Base-by-base conservation (phyloP, 1,139 yeast genomes). In the Magnusiomyces fungicola region DNA sequence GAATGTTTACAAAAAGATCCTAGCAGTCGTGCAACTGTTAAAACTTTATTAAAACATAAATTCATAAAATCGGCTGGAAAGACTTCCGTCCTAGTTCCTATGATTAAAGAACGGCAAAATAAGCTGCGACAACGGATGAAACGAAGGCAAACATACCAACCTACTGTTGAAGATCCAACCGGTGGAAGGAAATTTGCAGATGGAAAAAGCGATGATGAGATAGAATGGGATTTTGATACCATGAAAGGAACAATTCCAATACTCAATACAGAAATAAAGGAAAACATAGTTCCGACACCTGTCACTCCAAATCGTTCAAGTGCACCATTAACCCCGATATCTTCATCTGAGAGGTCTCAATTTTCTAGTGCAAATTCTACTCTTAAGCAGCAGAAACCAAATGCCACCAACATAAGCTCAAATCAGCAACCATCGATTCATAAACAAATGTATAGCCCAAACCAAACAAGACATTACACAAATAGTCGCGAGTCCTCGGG, bases 1-100 rank as follows among this genome's bases (percentile, higher is more conserved):
- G 69, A 69, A 43, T 88, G 96, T 60, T 73, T 88, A 53, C 70
- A 74, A 27, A 79, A 82, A 56, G 78, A 78, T 53, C 88, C 95
- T 0, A 63, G 64, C 21, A 64, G 69, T 22, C 70, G 96, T 49
- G 79, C 78, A 3, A 68, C 78, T 16, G 87, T 94, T 0, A 61
- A 68, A 14, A 74, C 72, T 46, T 69, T 88, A n/a, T 66, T 83
- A 44, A 74, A 72, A 51, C 87, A 81, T 53, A 73, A 73, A 48
- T 85, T 86, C 56, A 73, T 87, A 22, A 66, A 58, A 58, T 73
- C 65, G 44, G 73, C 77, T 1, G 73, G 73, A 14, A 65, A 64
- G 38, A 67, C 65, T 46, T 56, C 61, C 1, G 58, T 61, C 23
- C 58, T 75, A 30, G 53, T 58, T 6, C 56, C 57, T 21, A 53